phyloP scores from a whole-genome alignment of 345 rosid genomes.

The Salix dunnii region DNA sequence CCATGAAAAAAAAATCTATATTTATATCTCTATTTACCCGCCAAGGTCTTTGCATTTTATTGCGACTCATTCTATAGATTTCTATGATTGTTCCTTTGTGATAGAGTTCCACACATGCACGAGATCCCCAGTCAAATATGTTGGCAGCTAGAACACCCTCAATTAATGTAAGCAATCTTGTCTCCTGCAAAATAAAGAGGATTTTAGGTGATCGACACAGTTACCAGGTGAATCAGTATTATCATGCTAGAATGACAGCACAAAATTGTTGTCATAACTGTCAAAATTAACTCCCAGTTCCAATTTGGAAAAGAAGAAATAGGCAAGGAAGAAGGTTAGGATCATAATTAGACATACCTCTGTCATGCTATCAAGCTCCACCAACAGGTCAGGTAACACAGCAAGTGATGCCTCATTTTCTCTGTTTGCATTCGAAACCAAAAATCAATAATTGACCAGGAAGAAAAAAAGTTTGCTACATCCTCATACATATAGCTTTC shows the following conservation, averaged over 20 bases:
- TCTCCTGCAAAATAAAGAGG: conserved; percentile 54
- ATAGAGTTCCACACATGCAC: conserved; percentile 97
- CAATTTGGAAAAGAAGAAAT: not conserved
- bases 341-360: conserved; percentile 52
- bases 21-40: conserved; percentile 45
- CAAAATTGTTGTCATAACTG: not conserved
- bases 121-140: conserved; percentile 99
- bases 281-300: not conserved
- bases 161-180: conserved; percentile 78
- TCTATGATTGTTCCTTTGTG: conserved; percentile 98
- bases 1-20: not conserved
- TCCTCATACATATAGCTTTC: not conserved
- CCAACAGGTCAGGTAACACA: conserved; percentile 80
- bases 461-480: not conserved
- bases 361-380: conserved; percentile 80
- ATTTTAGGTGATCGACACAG: conserved; percentile 1
- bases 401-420: conserved; percentile 99
- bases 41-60: conserved; percentile 99
- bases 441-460: not conserved
- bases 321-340: conserved; percentile 6
- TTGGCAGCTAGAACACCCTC: conserved; percentile 99
- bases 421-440: conserved; percentile 40
- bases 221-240: not conserved
- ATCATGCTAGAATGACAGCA: not conserved
- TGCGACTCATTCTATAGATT: conserved; percentile 96